Evolutionary conservation across 1,139 yeast genomes (phyloP).

Genomic region (Candida sanyaensis): DNA sequence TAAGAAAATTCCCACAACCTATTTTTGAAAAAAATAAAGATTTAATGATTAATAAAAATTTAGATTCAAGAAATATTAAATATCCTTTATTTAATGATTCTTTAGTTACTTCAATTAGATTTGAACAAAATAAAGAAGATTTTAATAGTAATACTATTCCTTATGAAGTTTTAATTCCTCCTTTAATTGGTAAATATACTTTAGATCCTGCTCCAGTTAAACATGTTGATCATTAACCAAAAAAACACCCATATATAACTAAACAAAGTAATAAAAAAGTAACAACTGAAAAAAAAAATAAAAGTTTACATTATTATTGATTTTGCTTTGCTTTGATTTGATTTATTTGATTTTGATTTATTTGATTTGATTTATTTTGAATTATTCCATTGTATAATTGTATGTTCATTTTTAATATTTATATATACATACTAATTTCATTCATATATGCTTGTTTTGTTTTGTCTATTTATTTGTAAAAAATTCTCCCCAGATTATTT

Average conservation of each 20-base stretch:
- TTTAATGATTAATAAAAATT: constrained; percentile 11
- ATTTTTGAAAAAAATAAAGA: constrained; percentile 13
- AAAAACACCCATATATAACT: too few relatives aligned
- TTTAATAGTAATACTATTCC: constrained; percentile 56
- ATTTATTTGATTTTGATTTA: too few relatives aligned
- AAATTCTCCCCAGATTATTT: constrained; percentile 77
- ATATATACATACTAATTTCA: neutral
- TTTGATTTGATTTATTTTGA: neutral
- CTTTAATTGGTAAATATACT: constrained; percentile 38
- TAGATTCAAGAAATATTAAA: constrained; percentile 27
- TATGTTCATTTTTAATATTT: neutral
- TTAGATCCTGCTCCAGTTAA: constrained; percentile 38
- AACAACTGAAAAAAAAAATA: too few relatives aligned
- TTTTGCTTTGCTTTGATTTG: too few relatives aligned
- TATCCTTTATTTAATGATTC: constrained; percentile 61
- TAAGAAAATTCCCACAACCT: constrained; percentile 35
- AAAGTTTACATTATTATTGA: too few relatives aligned
- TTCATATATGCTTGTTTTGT: neutral
- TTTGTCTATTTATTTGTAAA: constrained; percentile 38
- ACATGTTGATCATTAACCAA: constrained; percentile 22
- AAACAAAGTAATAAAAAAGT: neutral
- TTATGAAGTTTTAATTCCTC: constrained; percentile 74
- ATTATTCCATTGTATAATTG: neutral
- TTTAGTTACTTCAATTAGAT: constrained; percentile 68
- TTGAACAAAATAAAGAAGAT: constrained; percentile 62